Evolutionary conservation across 2,329 filamentous ascomycete genomes (phyloP).

Genomic region (Raffaelea arxii): DNA sequence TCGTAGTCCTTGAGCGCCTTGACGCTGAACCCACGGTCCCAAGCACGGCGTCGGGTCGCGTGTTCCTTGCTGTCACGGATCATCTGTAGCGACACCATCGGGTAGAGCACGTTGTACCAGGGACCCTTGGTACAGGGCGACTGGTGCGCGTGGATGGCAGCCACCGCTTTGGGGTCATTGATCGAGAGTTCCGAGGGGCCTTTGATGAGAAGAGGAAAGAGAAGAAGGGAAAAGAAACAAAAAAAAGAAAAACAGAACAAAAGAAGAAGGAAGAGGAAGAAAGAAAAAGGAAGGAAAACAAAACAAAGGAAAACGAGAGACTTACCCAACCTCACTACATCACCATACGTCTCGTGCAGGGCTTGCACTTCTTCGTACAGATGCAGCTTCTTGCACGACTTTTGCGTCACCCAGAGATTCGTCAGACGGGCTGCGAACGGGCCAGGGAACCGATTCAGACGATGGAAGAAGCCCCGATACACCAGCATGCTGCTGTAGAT

Average conservation of each 20-base stretch:
- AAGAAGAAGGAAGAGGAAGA: background rate
- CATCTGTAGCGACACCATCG: slow-evolving; percentile 11
- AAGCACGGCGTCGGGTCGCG: slow-evolving; percentile 9
- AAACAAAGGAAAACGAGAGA: background rate
- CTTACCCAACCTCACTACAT: slow-evolving; percentile 7
- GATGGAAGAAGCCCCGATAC: slow-evolving; percentile 12
- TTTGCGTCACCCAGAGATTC: slow-evolving; percentile 2
- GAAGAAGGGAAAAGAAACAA: background rate
- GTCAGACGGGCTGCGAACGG: slow-evolving; percentile 5
- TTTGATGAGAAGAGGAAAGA: background rate
- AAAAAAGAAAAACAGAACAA: background rate
- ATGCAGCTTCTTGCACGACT: slow-evolving; percentile 2
- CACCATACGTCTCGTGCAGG: slow-evolving; percentile 6
- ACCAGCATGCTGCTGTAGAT: slow-evolving; percentile 8
- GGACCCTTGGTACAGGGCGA: slow-evolving; percentile 10
- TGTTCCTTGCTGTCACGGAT: slow-evolving; percentile 11
- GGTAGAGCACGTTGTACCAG: slow-evolving; percentile 12
- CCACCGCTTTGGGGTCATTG: background rate
- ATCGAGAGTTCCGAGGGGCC: slow-evolving; percentile 12
- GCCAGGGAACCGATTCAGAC: slow-evolving; percentile 9
- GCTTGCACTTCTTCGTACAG: slow-evolving; percentile 1
- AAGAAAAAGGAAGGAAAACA: background rate
- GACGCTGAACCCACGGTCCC: slow-evolving; percentile 11
- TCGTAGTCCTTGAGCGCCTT: slow-evolving; percentile 16
- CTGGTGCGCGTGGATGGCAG: slow-evolving; percentile 6